Evolutionary conservation across 2,329 filamentous ascomycete species (phyloP), one percentile per base, ranked within the genome.

Genomic region (Colletotrichum liaoningense): DNA sequence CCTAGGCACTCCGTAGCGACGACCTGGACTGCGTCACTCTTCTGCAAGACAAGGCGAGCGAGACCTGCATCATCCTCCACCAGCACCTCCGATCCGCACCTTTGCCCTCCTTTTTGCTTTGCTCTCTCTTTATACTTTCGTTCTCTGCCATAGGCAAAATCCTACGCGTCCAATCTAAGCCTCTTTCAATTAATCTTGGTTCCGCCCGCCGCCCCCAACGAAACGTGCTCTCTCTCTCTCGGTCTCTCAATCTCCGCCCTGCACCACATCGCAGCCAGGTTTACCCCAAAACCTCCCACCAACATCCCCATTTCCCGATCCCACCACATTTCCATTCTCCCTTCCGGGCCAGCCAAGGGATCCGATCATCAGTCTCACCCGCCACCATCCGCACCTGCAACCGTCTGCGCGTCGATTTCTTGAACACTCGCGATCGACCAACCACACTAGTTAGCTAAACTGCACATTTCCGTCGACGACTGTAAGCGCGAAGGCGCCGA

Each of bases 401-500:
- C 49, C 38, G 28, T 33, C 22, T 56, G 33, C 56, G 33, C 56
- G 63, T 9, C 22, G n/a, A 60, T 24, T 28, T 56, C 22, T 62
- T 22, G 6, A 59, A 59, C 7, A 7, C 38, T 33, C 19, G 19
- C 33, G 60, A 64, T 55, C 55, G 42, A 33, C 24, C 63, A 57
- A 22, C 54, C 16, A 24, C 33, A 33, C 56, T 67, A 49, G 55
- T 42, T 67, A 60, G 24, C 56, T 42, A 42, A 19, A 49, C 49
- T 55, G 55, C 19, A 56, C 22, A 57, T 30, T 35, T 7, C 38
- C 24, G 63, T 49, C 46, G 49, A 54, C 26, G 38, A 49, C 26
- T 8, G 30, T n/a, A 49, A 71, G 62, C 62, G 67, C 71, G 55
- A 42, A 38, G 67, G 67, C 62, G 67, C 71, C 71, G 71, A 71